Evolutionary conservation across 2,329 filamentous ascomycete genomes (phyloP), one percentile per base, ranked within the genome.

Genomic region (Penicillium sp.): DNA sequence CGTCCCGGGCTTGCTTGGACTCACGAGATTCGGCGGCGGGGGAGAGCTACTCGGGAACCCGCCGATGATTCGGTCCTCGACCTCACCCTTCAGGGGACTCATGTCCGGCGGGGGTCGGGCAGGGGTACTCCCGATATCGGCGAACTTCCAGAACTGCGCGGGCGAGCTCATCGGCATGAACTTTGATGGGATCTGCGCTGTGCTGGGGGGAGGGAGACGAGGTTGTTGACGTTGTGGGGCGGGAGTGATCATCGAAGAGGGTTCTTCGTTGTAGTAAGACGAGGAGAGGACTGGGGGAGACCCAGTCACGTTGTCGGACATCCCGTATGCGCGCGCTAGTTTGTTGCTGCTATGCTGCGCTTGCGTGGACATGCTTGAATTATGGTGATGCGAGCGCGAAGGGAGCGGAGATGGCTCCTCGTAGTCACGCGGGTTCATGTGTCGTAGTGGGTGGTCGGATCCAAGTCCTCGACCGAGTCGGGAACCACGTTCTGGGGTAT

Each of bases 141-240:
- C 74, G 39, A 77, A 76, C 51, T 78, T 79, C 77, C 77, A 80
- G 62, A 79, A 80, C 40, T 79, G 76, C 4, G 77, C 77, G 1
- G 78, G 78, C 4, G 76, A 79, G 55, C 77, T 79, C 69, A 79
- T 76, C 4, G 76, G 76, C 77, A 80, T 79, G 61, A 79, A 79
- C 58, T 78, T 79, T 18, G 76, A 78, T 1, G 78, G 78, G 14
- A 78, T 72, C 51, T 78, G 76, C 3, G 76, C 74, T 2, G 78
- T 79, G 60, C 76, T 79, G 0, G 78, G 78, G 7, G 77, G 77
- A 11, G 76, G 76, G 5, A 79, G 69, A 8, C 73, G 73, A 5
- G 77, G 77, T 50, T 79, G 77, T 46, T 79, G 76, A 18, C 77
- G 73, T 57, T 78, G 72, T 9, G 77, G 77, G 1, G 77, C 77